Percentiles rank a stretch among this genome's conserved stretches.
phyloP scores from a whole-genome alignment of 805 yeast genomes.

The Saccharomycopsis fermentans region DNA sequence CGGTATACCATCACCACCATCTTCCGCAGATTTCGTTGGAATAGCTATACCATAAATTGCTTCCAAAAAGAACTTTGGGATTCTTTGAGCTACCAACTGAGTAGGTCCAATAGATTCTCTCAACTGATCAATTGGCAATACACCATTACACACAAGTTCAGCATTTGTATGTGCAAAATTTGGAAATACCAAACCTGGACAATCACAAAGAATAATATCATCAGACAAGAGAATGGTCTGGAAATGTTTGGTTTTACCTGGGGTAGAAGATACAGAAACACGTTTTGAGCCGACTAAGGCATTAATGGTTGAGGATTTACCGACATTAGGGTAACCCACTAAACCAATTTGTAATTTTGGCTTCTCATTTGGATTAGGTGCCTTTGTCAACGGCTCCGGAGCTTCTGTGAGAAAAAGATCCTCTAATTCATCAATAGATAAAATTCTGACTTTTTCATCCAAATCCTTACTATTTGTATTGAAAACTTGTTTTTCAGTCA shows the following conservation, averaged over 20 bases:
- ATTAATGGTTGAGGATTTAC: slow-evolving; percentile 95
- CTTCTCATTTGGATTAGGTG: slow-evolving; percentile 46
- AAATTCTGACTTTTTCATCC: slow-evolving; percentile 50
- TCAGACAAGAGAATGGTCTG: slow-evolving; percentile 86
- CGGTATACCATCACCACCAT: slow-evolving; percentile 85
- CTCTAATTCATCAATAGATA: slow-evolving; percentile 80
- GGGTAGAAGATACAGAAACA: slow-evolving; percentile 97
- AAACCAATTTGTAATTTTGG: slow-evolving; percentile 78
- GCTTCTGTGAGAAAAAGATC: slow-evolving; percentile 65
- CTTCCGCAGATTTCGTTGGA: slow-evolving; percentile 60
- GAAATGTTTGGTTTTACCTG: slow-evolving; percentile 98
- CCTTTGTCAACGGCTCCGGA: slow-evolving; percentile 52
- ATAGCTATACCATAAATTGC: slow-evolving; percentile 91
- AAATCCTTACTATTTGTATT: slow-evolving; percentile 23
- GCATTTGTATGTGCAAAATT: slow-evolving; percentile 95
- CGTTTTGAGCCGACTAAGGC: slow-evolving; percentile 93
- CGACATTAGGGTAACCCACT: slow-evolving; percentile 96
- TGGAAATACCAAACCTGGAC: slow-evolving; percentile 98
- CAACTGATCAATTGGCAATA: slow-evolving; percentile 94
- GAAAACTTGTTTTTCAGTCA: slow-evolving; percentile 22
- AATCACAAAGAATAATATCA: slow-evolving; percentile 83
- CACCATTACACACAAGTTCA: slow-evolving; percentile 95
- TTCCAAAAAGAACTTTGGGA: slow-evolving; percentile 83
- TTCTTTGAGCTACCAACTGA: slow-evolving; percentile 72
- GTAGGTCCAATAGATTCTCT: slow-evolving; percentile 88